phyloP scores from a whole-genome alignment of 108 stramenopile species.

The Cyclotella atomus region DNA sequence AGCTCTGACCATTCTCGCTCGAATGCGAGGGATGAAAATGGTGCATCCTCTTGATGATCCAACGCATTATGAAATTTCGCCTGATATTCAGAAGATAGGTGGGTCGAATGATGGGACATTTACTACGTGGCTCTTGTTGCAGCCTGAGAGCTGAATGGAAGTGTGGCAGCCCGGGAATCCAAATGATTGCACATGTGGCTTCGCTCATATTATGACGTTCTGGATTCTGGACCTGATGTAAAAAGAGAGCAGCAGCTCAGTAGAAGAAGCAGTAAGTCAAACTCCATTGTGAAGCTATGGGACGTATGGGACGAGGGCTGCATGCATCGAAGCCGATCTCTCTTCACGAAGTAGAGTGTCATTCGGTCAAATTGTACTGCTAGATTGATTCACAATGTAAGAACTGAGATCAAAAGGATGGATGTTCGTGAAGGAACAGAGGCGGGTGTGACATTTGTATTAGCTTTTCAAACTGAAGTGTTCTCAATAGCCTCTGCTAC shows the following conservation, averaged over 20 bases:
- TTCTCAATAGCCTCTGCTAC: slow-evolving; percentile 10
- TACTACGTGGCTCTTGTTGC: slow-evolving; percentile 32
- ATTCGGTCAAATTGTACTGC: slow-evolving; percentile 2
- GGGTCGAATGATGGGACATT: slow-evolving; percentile 37
- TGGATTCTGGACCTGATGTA: too few species aligned
- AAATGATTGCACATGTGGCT: too few species aligned
- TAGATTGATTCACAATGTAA: not conserved
- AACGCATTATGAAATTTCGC: slow-evolving; percentile 25
- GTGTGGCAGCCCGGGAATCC: too few species aligned
- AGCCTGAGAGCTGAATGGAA: too few species aligned
- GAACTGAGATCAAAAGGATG: not conserved
- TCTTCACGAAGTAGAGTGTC: not conserved
- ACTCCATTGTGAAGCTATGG: too few species aligned
- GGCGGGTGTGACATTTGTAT: slow-evolving; percentile 13
- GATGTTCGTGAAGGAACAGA: not conserved
- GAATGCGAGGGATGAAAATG: slow-evolving; percentile 45
- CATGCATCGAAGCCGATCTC: slow-evolving; percentile 9
- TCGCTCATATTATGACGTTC: too few species aligned
- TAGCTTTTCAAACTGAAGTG: not conserved
- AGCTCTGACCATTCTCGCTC: slow-evolving; percentile 41
- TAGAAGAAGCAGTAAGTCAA: too few species aligned
- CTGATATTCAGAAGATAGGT: slow-evolving; percentile 25
- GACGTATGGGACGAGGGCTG: too few species aligned
- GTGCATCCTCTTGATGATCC: slow-evolving; percentile 13
- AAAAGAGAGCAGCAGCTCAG: too few species aligned